Evolutionary conservation across 2,329 filamentous ascomycete genomes (phyloP), one percentile per base, ranked within the genome.

Genomic region (Ophiostoma populinum): DNA sequence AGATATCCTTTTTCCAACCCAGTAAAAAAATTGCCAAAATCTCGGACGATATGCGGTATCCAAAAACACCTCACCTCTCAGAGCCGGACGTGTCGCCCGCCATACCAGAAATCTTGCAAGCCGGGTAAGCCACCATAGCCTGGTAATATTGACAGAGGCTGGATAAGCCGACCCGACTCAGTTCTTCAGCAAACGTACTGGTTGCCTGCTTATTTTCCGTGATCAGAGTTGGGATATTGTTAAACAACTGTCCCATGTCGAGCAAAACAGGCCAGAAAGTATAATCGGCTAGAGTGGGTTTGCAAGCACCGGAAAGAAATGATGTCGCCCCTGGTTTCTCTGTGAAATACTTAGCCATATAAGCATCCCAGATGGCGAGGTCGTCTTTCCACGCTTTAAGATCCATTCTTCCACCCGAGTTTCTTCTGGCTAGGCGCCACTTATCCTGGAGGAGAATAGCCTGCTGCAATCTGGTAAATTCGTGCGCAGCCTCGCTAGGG

Each of bases 201-300:
- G n/a, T n/a, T n/a, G n/a, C n/a, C n/a, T n/a, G n/a, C n/a, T n/a
- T n/a, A n/a, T n/a, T n/a, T n/a, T n/a, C n/a, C n/a, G n/a, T n/a
- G n/a, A n/a, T n/a, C n/a, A n/a, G n/a, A n/a, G n/a, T n/a, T n/a
- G n/a, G n/a, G n/a, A n/a, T n/a, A n/a, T 21, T 27, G 2, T 52
- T 56, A 37, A 49, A 49, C 15, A 53, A 50, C 11, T 49, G 41
- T 7, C 57, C 48, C 15, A 70, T 54, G 21, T 56, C 55, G 38
- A 68, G 51, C 39, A 75, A 44, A 11, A 70, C 55, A 1, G 70
- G 68, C 63, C 65, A 72, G 4, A 72, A 47, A 0, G 65, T 66
- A 46, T 63, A 75, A 48, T 75, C 70, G 0, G 62, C 61, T 2
- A 73, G 46, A 2, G 56, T 54, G 1, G 60, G 45, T 9, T 43